Conservation (phyloP, 1,284 basidiomycete genomes). For the Boletus smithii region DNA sequence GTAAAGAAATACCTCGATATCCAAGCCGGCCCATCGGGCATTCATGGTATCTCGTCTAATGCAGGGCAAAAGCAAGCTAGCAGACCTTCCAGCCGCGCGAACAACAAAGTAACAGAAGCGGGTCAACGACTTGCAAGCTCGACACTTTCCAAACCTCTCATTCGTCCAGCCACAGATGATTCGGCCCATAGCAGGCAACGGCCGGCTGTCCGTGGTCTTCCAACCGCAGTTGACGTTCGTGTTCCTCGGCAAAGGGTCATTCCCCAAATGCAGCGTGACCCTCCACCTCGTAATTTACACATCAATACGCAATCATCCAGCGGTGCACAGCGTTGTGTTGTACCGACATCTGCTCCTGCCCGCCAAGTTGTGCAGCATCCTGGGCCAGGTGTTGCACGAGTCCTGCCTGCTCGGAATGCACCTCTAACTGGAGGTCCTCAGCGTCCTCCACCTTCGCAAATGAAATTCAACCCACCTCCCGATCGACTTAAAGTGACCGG, state of each 20-base stretch:
- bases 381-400: slow-evolving; percentile 6
- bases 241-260: slow-evolving; percentile 18
- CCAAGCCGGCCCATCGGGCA: slow-evolving; percentile 29
- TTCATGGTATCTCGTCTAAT: neutral
- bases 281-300: slow-evolving; percentile 17
- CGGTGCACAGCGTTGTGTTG: slow-evolving; percentile 21
- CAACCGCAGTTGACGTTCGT: slow-evolving; percentile 5
- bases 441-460: slow-evolving; percentile 27
- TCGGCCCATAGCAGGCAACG: slow-evolving; percentile 7
- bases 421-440: slow-evolving; percentile 24
- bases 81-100: slow-evolving; percentile 27
- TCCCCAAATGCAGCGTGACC: slow-evolving; percentile 22
- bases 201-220: neutral
- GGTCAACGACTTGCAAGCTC: slow-evolving; percentile 12
- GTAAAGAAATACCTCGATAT: slow-evolving; percentile 77
- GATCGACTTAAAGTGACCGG: slow-evolving; percentile 23
- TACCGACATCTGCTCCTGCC: slow-evolving; percentile 12
- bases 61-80: slow-evolving; percentile 20
- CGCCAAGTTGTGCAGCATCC: slow-evolving; percentile 16
- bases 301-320: slow-evolving; percentile 21
- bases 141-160: slow-evolving; percentile 11
- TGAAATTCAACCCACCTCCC: slow-evolving; percentile 24
- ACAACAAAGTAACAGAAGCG: slow-evolving; percentile 13
- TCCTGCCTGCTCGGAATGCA: slow-evolving; percentile 6
- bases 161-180: slow-evolving; percentile 8